Percentiles rank a stretch among this genome's conserved stretches.
These are phyloP conservation scores for Perkinsus olseni DNA, from an alignment of 169 alveolate species.

Conservation along the genomic window DNA sequence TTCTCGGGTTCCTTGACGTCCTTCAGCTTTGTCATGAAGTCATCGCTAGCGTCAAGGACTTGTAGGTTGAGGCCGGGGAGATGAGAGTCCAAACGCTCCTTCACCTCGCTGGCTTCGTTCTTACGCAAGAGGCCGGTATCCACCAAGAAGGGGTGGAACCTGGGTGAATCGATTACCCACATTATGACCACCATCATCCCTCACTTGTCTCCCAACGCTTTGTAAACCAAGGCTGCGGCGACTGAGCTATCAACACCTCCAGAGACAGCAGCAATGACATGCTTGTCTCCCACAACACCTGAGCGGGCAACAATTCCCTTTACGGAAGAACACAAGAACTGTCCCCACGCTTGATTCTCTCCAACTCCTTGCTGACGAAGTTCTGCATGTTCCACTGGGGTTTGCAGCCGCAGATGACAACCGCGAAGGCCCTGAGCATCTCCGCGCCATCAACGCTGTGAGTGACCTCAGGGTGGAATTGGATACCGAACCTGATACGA, in stretches of 20 bases:
- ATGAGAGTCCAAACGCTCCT: constrained; percentile 15
- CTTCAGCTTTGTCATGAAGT: constrained; percentile 6
- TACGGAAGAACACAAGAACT: not conserved
- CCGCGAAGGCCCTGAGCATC: constrained; percentile 36
- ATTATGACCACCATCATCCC: not conserved
- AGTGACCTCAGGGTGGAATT: constrained; percentile 50
- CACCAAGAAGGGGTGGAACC: constrained; percentile 42
- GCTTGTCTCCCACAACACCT: not conserved
- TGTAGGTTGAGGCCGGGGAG: constrained; percentile 29
- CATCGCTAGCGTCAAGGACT: constrained; percentile 33
- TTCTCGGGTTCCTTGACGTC: constrained; percentile 46
- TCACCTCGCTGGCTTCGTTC: constrained; percentile 29
- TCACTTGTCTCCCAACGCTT: constrained; percentile 33
- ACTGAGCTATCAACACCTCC: constrained; percentile 51
- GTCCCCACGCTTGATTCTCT: not conserved
- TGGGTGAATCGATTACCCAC: not conserved
- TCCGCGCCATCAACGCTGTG: constrained; percentile 37
- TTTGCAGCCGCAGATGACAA: not conserved
- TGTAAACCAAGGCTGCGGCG: constrained; percentile 34
- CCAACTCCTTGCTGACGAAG: constrained; percentile 29
- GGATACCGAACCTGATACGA: constrained; percentile 26
- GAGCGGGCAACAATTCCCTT: not conserved
- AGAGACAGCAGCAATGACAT: constrained; percentile 42
- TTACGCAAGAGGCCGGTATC: constrained; percentile 51
- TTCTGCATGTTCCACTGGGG: constrained; percentile 38